Percentiles rank a stretch among this genome's conserved stretches.
phyloP scores from a whole-genome alignment of 768 basidiomycete species.

The Serendipita vermifera region DNA sequence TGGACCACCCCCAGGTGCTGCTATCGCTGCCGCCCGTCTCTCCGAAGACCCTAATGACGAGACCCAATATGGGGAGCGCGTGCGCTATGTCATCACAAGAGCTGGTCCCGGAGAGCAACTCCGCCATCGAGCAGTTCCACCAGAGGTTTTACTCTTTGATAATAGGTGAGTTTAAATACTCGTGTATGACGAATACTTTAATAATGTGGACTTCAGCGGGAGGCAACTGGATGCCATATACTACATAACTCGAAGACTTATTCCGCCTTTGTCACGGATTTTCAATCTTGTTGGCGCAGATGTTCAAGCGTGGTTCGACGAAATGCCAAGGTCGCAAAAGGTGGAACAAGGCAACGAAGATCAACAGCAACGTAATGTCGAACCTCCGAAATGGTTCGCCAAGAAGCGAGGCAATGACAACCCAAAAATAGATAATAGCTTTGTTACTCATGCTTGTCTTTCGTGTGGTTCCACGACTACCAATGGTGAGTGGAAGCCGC shows the following conservation, averaged over 20 bases:
- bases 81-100: conserved; percentile 76
- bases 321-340: conserved; percentile 19
- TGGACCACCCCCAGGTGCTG: conserved; percentile 83
- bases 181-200: no score
- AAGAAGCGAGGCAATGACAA: no score
- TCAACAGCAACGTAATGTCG: no score
- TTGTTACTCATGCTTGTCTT: no score
- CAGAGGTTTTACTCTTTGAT: conserved; percentile 46
- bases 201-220: conserved; percentile 30
- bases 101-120: conserved; percentile 48
- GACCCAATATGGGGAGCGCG: conserved; percentile 82
- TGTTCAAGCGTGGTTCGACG: conserved; percentile 72
- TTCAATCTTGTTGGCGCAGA: conserved; percentile 87
- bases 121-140: conserved; percentile 63
- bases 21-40: conserved; percentile 67
- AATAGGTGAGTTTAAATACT: conserved; percentile 36
- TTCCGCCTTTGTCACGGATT: conserved; percentile 80
- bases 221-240: conserved; percentile 73
- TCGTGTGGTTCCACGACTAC: no score
- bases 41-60: conserved; percentile 67
- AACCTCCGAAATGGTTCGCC: no score
- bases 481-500: no score
- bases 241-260: conserved; percentile 76
- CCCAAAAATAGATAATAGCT: no score
- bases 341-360: conserved; percentile 5